A percentile compares a stretch with the other conserved stretches of the same genome.
These are phyloP conservation scores for Ophiocordyceps camponoti-leonardi DNA, from an alignment of 2,329 filamentous ascomycete genomes.

Conservation along the genomic window DNA sequence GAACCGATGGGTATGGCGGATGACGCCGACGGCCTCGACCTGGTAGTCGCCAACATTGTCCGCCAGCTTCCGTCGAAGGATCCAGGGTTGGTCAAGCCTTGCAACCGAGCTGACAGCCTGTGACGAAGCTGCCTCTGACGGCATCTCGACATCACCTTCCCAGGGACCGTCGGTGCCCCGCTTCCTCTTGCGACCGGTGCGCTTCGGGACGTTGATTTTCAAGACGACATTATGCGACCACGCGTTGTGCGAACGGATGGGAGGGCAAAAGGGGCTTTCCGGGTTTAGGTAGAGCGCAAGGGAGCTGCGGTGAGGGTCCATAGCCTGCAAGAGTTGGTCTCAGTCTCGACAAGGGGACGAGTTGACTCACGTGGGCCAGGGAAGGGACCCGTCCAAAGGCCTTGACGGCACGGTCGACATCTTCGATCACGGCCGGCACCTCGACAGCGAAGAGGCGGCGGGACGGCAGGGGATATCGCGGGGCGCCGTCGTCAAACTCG, in stretches of 20 bases:
- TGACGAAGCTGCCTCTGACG: conserved; percentile 3
- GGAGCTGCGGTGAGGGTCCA: conserved; percentile 30
- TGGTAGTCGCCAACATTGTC: conserved; percentile 54
- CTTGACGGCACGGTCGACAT: conserved; percentile 23
- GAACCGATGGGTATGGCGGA: conserved; percentile 75
- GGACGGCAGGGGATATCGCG: conserved; percentile 16
- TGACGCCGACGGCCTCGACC: conserved; percentile 52
- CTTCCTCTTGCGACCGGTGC: conserved; percentile 76
- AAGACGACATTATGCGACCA: conserved; percentile 70
- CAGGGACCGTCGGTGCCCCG: conserved; percentile 56
- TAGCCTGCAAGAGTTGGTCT: conserved; percentile 14
- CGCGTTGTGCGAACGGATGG: conserved; percentile 59
- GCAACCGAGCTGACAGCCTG: conserved; percentile 21
- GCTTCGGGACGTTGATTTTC: conserved; percentile 70
- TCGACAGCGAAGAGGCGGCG: conserved; percentile 22
- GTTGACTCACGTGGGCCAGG: conserved; percentile 19
- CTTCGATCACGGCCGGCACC: conserved; percentile 24
- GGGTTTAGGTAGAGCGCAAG: conserved; percentile 62
- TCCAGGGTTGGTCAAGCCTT: conserved; percentile 32
- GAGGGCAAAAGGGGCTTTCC: conserved; percentile 62
- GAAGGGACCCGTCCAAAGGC: conserved; percentile 22
- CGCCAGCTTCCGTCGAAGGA: conserved; percentile 44
- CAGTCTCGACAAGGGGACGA: background rate
- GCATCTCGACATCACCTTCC: conserved; percentile 22
- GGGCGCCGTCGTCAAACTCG: conserved; percentile 9